phyloP scores from a whole-genome alignment of 768 basidiomycete species.

The Mycena alexandri region DNA sequence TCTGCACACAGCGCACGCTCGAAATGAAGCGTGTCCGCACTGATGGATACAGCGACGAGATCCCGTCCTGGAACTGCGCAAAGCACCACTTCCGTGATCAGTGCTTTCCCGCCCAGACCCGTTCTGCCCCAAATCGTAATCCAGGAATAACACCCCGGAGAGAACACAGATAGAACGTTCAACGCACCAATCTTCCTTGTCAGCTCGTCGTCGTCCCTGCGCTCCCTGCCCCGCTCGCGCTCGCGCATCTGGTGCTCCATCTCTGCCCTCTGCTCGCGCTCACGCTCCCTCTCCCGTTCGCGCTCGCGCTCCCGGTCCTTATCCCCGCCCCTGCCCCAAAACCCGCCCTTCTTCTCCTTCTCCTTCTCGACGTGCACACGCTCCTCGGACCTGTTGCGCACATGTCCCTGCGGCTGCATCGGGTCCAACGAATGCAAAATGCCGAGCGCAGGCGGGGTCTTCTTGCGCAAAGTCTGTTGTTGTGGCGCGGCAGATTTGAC shows the following conservation, averaged over 20 bases:
- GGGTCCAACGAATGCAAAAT: conserved; percentile 77
- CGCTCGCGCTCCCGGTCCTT: conserved; percentile 52
- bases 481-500: conserved; percentile 41
- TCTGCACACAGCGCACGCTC: too few species aligned
- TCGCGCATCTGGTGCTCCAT: conserved; percentile 20
- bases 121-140: too few species aligned
- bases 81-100: too few species aligned
- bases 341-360: conserved; percentile 65
- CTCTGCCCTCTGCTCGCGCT: conserved; percentile 40
- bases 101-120: too few species aligned
- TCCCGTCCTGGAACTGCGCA: too few species aligned
- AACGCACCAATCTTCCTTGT: conserved; percentile 78
- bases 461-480: conserved; percentile 44
- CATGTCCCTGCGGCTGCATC: conserved; percentile 26
- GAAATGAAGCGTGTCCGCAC: too few species aligned
- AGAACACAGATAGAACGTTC: too few species aligned
- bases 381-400: conserved; percentile 53
- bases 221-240: conserved; percentile 39
- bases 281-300: conserved; percentile 45
- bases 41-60: too few species aligned
- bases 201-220: conserved; percentile 63
- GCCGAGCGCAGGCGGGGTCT: conserved; percentile 52
- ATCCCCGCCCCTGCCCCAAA: conserved; percentile 63
- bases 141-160: too few species aligned
- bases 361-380: conserved; percentile 46